Percentiles rank a stretch among this genome's conserved stretches.
phyloP scores from a whole-genome alignment of 495 filamentous ascomycete genomes.

The Clavariopsis aquatica region DNA sequence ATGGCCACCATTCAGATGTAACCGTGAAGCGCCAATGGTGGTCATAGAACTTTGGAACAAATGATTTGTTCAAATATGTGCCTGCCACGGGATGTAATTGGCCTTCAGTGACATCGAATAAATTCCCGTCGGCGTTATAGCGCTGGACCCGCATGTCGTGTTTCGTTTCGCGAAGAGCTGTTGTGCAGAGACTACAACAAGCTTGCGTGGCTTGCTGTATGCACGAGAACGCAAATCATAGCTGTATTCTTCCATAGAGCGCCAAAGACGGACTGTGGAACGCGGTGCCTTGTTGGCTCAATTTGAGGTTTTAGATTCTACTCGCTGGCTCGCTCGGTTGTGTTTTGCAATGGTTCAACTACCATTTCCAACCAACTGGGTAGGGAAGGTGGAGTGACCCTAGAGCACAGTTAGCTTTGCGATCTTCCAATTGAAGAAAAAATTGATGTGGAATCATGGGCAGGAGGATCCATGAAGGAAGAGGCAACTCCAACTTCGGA shows the following conservation, averaged over 20 bases:
- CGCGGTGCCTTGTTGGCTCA: not conserved
- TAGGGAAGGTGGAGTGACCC: not conserved
- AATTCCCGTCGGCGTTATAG: not conserved
- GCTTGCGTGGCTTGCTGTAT: not conserved
- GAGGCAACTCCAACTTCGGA: not conserved
- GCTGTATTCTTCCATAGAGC: not conserved
- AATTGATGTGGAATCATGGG: not conserved
- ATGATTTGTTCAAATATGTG: not conserved
- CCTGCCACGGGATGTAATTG: not conserved
- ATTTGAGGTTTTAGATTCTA: not conserved
- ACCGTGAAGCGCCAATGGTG: not conserved
- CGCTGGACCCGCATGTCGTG: not conserved
- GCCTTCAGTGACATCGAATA: not conserved
- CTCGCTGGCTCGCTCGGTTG: not conserved
- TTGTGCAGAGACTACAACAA: not conserved
- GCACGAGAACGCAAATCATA: not conserved
- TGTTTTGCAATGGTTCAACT: not conserved
- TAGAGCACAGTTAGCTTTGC: not conserved
- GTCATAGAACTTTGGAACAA: not conserved
- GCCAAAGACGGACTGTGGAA: not conserved
- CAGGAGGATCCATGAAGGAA: not conserved
- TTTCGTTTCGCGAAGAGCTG: not conserved
- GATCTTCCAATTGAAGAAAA: not conserved
- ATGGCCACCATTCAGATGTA: not conserved
- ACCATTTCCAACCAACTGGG: not conserved